These are phyloP conservation scores for Grigorovia transvaalensis DNA, from an alignment of 805 yeast genomes.

Conservation along the genomic window DNA sequence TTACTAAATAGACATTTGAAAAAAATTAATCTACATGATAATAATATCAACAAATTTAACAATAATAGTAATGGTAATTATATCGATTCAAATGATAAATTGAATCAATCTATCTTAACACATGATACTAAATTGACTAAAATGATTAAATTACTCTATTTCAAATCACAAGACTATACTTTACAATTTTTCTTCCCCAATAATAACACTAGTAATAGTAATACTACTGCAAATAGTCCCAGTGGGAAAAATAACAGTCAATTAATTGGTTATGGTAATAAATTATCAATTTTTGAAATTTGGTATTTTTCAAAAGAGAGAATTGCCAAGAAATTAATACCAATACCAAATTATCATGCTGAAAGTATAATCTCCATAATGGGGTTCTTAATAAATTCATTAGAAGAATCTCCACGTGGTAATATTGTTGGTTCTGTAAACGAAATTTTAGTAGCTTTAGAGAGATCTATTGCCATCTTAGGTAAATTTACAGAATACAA, in stretches of 20 bases:
- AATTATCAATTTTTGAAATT: slow-evolving; percentile 17
- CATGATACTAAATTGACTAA: slow-evolving; percentile 18
- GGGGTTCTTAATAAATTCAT: slow-evolving; percentile 40
- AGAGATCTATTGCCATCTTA: slow-evolving; percentile 47
- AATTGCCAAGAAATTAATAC: slow-evolving; percentile 51
- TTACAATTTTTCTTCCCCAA: slow-evolving; percentile 2
- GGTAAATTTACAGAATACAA: slow-evolving; percentile 35
- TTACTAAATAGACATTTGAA: slow-evolving; percentile 7
- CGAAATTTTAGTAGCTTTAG: slow-evolving; percentile 49
- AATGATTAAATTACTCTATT: slow-evolving; percentile 7
- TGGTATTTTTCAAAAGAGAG: slow-evolving; percentile 29
- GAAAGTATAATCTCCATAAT: slow-evolving; percentile 51
- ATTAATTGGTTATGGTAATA: neutral
- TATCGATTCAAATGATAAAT: slow-evolving; percentile 9
- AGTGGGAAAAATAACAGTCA: too few species aligned
- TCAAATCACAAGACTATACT: neutral
- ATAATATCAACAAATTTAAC: neutral
- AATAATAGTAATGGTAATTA: neutral
- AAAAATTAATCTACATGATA: neutral
- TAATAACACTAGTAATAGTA: neutral
- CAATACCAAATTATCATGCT: slow-evolving; percentile 58
- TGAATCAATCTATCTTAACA: slow-evolving; percentile 19
- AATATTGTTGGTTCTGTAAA: slow-evolving; percentile 45
- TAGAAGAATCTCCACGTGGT: slow-evolving; percentile 52
- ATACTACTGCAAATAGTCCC: too few species aligned